Percentiles rank a stretch among this genome's conserved stretches.
phyloP scores from a whole-genome alignment of 306 rosid genomes.

The Lathyrus sativus region DNA sequence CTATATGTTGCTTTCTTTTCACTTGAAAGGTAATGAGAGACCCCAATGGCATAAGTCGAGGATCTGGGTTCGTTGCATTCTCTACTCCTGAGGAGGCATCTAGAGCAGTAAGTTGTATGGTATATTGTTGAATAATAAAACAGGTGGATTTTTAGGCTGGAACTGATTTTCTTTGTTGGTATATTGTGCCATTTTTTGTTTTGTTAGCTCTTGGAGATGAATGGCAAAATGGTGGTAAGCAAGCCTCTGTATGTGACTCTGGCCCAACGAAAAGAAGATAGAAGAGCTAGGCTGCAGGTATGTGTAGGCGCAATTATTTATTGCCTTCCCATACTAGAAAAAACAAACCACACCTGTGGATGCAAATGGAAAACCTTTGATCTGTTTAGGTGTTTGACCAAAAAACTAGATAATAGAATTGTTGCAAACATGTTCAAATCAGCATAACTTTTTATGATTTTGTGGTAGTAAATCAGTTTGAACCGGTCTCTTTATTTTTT shows the following conservation, averaged over 20 bases:
- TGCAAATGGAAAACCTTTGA: constrained; percentile 1
- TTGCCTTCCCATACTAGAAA: neutral
- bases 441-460: neutral
- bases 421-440: neutral
- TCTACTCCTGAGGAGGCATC: constrained; percentile 96
- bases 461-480: neutral
- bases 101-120: constrained; percentile 74
- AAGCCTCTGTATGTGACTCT: constrained; percentile 97
- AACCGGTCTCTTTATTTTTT: neutral
- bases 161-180: neutral
- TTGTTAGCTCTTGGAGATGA: constrained; percentile 84
- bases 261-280: constrained; percentile 95
- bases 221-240: constrained; percentile 86
- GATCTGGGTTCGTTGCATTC: constrained; percentile 96
- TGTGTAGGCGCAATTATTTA: constrained; percentile 3
- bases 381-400: neutral
- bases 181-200: neutral
- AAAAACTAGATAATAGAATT: neutral
- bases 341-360: neutral
- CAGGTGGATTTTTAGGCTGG: neutral
- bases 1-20: constrained; percentile 26
- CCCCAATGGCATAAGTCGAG: constrained; percentile 91
- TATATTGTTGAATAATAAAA: constrained; percentile 1
- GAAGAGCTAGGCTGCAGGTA: constrained; percentile 98
- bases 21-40: constrained; percentile 85